Base-by-base conservation (phyloP, 129 eudicot species). In the Artemisia argyi region DNA sequence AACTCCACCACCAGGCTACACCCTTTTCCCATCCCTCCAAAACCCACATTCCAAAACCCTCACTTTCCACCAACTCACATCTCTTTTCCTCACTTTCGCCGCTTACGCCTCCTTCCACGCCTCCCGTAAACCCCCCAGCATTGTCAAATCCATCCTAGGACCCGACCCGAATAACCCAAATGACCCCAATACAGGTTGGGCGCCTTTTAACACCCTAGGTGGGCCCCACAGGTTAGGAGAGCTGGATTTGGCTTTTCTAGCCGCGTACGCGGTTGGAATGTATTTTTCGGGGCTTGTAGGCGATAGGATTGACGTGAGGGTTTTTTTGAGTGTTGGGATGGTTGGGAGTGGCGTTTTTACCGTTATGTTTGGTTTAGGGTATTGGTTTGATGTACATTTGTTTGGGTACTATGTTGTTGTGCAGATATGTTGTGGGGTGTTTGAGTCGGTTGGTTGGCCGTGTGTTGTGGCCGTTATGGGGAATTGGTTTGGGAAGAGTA, bases 91-190 rank as follows among this genome's bases (percentile, higher is more conserved):
- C 84, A 93, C 98, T 50, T 93, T 89, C 85, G 2, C 78, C 53
- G 95, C 98, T 66, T 93, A 93, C 78, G 92, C 95, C 74, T 72
- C 99, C n/a, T 86, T 95, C 80, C 99, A 95, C 66, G 97, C 99
- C 66, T 95, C 99, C 73, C 93, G 99, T 1, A 95, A 95, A 78
- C 97, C 99, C 39, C 97, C 99, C 72, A 88, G 96, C 85, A 95
- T 95, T 53, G 99, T 95, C 70, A 95, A 95, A 62, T 81, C 90
- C 48, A 65, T 95, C 24, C 82, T 90, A 22, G 79, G 79, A 20
- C 85, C 98, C 39, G 83, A 90, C 67, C 64, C 58, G 7, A 28
- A 77, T 76, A 53, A 69, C 47, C 72, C 80, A 50, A 56, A 57
- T 26, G 61, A 56, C 11, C 39, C 81, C 1, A 24, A 79, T 58